Percentiles rank a stretch among this genome's conserved stretches.
Evolutionary conservation across 1,284 basidiomycete species (phyloP).

Genomic region (Jaminaea rosea): DNA sequence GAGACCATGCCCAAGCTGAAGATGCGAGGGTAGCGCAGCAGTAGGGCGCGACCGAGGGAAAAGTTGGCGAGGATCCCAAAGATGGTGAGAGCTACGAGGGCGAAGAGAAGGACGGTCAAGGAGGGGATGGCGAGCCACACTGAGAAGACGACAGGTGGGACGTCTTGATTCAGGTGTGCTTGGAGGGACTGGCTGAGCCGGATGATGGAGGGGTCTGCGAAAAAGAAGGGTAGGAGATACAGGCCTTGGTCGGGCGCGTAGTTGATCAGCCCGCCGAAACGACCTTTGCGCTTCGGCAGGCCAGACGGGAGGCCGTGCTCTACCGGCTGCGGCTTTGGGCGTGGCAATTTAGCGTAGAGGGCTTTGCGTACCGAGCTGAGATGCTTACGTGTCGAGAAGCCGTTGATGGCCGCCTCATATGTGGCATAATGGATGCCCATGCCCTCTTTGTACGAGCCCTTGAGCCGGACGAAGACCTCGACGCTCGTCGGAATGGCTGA

Average conservation of each 20-base stretch:
- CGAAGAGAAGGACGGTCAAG: constrained; percentile 5
- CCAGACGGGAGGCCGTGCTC: constrained; percentile 6
- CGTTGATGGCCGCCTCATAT: constrained; percentile 15
- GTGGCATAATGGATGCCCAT: constrained; percentile 12
- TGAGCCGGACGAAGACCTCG: constrained; percentile 10
- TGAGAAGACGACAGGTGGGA: constrained; percentile 7
- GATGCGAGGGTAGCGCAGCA: constrained; percentile 8
- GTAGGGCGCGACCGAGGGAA: constrained; percentile 3
- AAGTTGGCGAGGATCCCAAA: constrained; percentile 10
- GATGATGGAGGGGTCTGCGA: constrained; percentile 15
- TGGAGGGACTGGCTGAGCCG: constrained; percentile 10
- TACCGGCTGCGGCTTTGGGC: constrained; percentile 6
- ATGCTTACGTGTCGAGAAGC: constrained; percentile 10
- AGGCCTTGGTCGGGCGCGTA: constrained; percentile 1
- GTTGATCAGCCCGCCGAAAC: constrained; percentile 2
- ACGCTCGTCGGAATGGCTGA: constrained; percentile 7
- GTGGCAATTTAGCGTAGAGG: constrained; percentile 3
- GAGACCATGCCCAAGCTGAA: constrained; percentile 12
- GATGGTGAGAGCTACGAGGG: constrained; percentile 3
- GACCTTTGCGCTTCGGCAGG: constrained; percentile 3
- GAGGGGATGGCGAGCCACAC: constrained; percentile 11
- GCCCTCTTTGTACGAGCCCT: neutral
- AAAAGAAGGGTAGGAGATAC: constrained; percentile 12
- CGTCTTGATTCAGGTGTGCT: neutral
- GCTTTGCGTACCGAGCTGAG: constrained; percentile 6